phyloP scores from a whole-genome alignment of 202 grass and related monocot species.

The Musa balbisiana region DNA sequence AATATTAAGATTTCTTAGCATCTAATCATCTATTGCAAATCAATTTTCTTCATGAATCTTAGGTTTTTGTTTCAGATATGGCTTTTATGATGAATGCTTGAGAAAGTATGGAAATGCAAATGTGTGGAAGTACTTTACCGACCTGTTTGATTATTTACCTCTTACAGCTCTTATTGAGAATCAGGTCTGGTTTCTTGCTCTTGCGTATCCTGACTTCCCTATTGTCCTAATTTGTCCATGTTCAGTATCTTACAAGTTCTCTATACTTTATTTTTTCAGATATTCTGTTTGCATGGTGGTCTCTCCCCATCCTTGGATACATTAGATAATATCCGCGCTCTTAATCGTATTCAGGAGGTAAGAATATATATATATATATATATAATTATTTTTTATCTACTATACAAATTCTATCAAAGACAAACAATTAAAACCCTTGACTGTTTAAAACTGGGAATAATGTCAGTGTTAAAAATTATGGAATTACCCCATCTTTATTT shows the following conservation, averaged over 20 bases:
- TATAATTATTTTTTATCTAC: neutral
- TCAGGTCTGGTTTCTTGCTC: neutral
- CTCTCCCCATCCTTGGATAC: neutral
- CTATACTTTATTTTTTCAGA: neutral
- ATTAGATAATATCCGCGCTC: neutral
- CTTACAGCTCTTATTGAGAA: conserved; percentile 2
- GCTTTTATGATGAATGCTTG: conserved; percentile 1
- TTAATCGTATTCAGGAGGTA: neutral
- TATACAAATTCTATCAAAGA: neutral
- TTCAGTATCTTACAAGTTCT: neutral
- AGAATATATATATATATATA: neutral
- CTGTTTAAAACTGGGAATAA: neutral
- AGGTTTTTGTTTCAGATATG: neutral
- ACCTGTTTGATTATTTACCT: neutral
- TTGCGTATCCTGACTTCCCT: neutral
- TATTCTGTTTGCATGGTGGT: conserved; percentile 1
- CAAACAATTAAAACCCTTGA: neutral
- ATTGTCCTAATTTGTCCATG: neutral
- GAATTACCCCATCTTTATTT: neutral
- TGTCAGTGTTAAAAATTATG: neutral
- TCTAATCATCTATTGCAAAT: neutral
- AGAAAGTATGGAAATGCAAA: conserved; percentile 4
- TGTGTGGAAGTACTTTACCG: neutral
- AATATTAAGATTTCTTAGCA: neutral
- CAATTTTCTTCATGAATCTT: neutral